Percentiles rank a stretch among this genome's conserved stretches.
phyloP scores from a whole-genome alignment of 257 asterid species.

The Nicotiana tomentosiformis region DNA sequence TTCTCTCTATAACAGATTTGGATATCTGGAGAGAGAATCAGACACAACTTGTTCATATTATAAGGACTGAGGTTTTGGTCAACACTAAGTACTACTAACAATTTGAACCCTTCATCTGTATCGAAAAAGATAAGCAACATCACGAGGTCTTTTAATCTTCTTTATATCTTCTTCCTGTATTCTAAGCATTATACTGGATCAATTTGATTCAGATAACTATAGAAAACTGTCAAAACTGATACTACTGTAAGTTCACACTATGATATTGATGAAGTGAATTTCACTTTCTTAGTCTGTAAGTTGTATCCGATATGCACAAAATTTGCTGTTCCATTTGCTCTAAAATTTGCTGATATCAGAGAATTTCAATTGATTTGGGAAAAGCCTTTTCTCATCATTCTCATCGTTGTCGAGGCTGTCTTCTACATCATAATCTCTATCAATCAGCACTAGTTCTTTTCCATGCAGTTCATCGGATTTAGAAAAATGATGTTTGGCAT shows the following conservation, averaged over 20 bases:
- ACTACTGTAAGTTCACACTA: neutral
- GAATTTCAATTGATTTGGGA: conserved; percentile 21
- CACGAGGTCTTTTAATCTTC: too few relatives aligned
- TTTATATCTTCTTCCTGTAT: too few relatives aligned
- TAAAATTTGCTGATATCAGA: conserved; percentile 23
- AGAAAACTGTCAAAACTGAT: too few relatives aligned
- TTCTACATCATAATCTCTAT: conserved; percentile 30
- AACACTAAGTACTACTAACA: too few relatives aligned
- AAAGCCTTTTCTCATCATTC: conserved; percentile 45
- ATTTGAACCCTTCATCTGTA: too few relatives aligned
- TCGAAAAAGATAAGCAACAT: too few relatives aligned
- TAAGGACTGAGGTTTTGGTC: too few relatives aligned
- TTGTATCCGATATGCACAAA: neutral
- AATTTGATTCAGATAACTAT: too few relatives aligned
- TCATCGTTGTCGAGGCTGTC: conserved; percentile 32
- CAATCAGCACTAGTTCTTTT: conserved; percentile 34
- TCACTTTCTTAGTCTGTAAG: neutral
- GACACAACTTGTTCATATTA: too few relatives aligned
- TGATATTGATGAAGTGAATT: neutral
- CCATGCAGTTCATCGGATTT: conserved; percentile 18
- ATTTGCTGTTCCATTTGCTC: neutral
- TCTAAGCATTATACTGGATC: too few relatives aligned
- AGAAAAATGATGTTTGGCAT: conserved; percentile 14
- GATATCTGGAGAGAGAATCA: too few relatives aligned
- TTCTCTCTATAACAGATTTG: too few relatives aligned